These are phyloP conservation scores for Alternaria infectoria DNA, from an alignment of 2,329 filamentous ascomycete species.

Conservation along the genomic window DNA sequence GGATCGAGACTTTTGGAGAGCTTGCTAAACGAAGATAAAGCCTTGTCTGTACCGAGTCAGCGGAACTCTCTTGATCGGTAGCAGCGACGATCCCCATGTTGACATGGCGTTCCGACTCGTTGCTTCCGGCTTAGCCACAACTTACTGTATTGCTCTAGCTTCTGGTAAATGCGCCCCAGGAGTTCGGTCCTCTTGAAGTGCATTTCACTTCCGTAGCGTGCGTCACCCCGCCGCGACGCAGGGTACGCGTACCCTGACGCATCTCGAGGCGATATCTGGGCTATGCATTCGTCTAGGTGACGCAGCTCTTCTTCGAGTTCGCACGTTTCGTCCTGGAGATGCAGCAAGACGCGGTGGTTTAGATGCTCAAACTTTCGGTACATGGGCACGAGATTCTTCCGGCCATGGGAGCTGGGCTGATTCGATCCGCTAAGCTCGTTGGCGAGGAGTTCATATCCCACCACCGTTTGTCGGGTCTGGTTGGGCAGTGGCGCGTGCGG, in stretches of 20 bases:
- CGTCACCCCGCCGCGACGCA: conserved; percentile 66
- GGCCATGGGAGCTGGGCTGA: conserved; percentile 21
- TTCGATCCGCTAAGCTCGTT: conserved; percentile 40
- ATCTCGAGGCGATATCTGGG: conserved; percentile 44
- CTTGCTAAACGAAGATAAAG: conserved; percentile 64
- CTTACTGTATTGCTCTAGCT: conserved; percentile 71
- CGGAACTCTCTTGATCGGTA: neutral
- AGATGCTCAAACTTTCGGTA: conserved; percentile 84
- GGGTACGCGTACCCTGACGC: conserved; percentile 50
- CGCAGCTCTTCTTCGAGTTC: conserved; percentile 81
- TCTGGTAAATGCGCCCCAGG: conserved; percentile 68
- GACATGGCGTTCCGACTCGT: neutral
- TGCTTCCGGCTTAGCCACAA: neutral
- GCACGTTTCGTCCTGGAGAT: conserved; percentile 83
- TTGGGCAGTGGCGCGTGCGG: conserved; percentile 28
- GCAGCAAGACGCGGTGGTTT: conserved; percentile 80
- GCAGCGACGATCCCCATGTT: neutral
- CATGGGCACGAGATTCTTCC: conserved; percentile 59
- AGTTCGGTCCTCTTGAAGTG: conserved; percentile 67
- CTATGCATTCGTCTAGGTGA: conserved; percentile 68
- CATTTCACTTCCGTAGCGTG: conserved; percentile 61
- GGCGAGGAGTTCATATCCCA: conserved; percentile 49
- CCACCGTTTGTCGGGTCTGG: conserved; percentile 35
- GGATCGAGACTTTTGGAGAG: conserved; percentile 58
- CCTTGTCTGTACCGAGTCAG: conserved; percentile 49